These are phyloP conservation scores for Maudiozyma barnettii DNA, from an alignment of 805 yeast genomes.

Conservation along the genomic window DNA sequence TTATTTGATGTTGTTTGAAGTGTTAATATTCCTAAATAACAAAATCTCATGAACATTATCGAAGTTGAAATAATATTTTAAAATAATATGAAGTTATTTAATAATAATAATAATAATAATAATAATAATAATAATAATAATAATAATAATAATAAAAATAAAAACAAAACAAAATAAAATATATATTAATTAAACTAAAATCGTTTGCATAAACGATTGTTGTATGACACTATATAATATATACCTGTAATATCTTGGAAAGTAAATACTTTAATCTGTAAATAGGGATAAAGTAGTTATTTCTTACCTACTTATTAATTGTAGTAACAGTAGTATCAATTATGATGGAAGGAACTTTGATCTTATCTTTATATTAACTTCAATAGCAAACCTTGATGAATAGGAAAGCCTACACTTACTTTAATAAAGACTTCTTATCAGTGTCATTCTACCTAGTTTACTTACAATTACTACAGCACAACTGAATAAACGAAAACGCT, in stretches of 20 bases:
- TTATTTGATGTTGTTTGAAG: no score
- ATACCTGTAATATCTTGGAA: background rate
- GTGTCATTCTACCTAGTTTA: no score
- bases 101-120: background rate
- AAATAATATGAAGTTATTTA: background rate
- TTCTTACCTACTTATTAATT: no score
- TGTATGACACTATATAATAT: background rate
- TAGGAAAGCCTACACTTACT: no score
- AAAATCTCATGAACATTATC: no score
- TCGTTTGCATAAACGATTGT: slow-evolving; percentile 24
- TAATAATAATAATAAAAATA: background rate
- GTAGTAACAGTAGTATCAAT: background rate
- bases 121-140: background rate
- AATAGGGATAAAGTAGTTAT: background rate
- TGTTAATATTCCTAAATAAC: no score
- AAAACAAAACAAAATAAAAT: background rate
- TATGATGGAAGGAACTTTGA: background rate
- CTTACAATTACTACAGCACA: no score
- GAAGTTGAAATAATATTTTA: slow-evolving; percentile 5
- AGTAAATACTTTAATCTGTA: no score
- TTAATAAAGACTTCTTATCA: no score
- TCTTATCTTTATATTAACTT: background rate
- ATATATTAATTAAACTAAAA: slow-evolving; percentile 2
- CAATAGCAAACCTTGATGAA: no score
- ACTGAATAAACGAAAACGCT: no score